phyloP scores from a whole-genome alignment of 495 filamentous ascomycete species.

The Cercophora newfieldiana region DNA sequence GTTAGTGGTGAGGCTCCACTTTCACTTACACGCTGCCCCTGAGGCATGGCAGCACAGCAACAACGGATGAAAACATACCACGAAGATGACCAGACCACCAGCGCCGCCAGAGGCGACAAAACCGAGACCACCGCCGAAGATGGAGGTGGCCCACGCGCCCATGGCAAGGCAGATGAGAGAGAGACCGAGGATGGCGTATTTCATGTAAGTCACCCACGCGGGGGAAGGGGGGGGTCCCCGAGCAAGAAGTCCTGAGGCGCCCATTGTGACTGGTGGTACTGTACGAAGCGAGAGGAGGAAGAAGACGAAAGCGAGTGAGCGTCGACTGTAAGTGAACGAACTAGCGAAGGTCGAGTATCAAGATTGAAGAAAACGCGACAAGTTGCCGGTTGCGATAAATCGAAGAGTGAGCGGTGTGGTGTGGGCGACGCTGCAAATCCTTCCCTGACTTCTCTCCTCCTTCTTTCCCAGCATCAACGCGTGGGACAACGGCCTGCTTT shows the following conservation, averaged over 20 bases:
- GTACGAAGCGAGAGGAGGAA: background rate
- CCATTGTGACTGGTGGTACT: constrained; percentile 24
- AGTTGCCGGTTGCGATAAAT: background rate
- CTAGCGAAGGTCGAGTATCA: background rate
- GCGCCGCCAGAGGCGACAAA: constrained; percentile 22
- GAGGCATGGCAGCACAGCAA: background rate
- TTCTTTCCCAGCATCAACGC: background rate
- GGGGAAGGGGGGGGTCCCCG: constrained; percentile 37
- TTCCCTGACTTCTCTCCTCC: background rate
- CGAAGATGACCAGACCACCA: constrained; percentile 38
- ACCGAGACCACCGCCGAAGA: constrained; percentile 19
- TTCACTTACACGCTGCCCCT: background rate
- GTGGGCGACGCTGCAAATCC: background rate
- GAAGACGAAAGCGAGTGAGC: background rate
- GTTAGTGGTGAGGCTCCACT: background rate
- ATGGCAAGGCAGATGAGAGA: constrained; percentile 37
- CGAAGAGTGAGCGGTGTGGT: background rate
- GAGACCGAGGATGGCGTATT: constrained; percentile 39
- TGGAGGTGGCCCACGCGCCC: constrained; percentile 33
- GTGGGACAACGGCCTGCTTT: background rate
- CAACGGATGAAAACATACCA: constrained; percentile 26
- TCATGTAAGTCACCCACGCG: constrained; percentile 35
- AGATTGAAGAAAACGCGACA: background rate
- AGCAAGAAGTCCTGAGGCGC: constrained; percentile 28
- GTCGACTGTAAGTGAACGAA: background rate